Conservation (phyloP, 441 rosid genomes). For the Euphorbia schlechtendalii region DNA sequence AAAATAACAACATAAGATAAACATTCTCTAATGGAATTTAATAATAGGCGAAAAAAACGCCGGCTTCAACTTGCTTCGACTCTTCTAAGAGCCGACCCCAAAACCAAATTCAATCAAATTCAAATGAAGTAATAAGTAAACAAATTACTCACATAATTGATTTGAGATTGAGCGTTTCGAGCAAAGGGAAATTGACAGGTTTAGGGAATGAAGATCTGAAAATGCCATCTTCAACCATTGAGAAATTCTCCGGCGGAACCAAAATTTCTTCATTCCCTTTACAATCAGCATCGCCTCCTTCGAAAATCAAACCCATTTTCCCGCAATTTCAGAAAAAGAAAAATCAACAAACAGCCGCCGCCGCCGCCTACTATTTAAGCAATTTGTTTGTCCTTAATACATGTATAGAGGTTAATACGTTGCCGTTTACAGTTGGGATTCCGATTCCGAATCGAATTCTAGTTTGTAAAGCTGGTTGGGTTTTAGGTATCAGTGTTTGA, state of each 20-base stretch:
- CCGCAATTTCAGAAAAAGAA: neutral
- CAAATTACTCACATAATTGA: conserved; percentile 53
- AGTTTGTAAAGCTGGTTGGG: too few species aligned
- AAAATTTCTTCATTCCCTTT: conserved; percentile 21
- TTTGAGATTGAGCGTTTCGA: conserved; percentile 60
- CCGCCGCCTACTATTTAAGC: too few species aligned
- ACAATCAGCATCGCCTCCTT: conserved; percentile 14
- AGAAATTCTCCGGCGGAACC: conserved; percentile 57
- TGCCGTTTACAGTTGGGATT: too few species aligned
- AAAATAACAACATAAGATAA: neutral
- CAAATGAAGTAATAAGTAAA: neutral
- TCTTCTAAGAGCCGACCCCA: neutral
- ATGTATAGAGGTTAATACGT: too few species aligned
- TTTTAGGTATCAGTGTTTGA: too few species aligned
- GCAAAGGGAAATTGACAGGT: conserved; percentile 49
- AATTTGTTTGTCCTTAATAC: too few species aligned
- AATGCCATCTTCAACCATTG: too few species aligned
- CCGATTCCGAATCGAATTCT: too few species aligned
- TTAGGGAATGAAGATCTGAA: conserved; percentile 68
- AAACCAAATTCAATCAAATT: neutral
- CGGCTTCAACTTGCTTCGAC: neutral
- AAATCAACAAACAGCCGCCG: too few species aligned
- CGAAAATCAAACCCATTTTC: conserved; percentile 32
- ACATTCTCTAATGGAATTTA: neutral
- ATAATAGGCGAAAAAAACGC: too few species aligned